Evolutionary conservation across 352 stramenopile genomes (phyloP).

Genomic region (Pythium phragmiticola): DNA sequence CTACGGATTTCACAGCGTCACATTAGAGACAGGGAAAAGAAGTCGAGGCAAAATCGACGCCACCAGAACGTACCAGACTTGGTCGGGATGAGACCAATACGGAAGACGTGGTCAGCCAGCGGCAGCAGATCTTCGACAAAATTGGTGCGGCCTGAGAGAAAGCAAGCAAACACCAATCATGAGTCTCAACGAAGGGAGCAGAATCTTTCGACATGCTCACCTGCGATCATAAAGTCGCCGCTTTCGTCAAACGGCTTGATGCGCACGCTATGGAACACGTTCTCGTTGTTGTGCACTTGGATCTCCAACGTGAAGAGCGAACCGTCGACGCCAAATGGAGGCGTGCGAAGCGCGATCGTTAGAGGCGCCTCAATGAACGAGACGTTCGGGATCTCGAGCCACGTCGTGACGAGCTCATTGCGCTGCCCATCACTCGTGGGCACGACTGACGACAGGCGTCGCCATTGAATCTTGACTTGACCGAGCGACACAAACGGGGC

Average conservation of each 20-base stretch:
- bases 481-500: slow-evolving; percentile 54
- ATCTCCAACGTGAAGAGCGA: slow-evolving; percentile 56
- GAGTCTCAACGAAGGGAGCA: background rate
- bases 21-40: background rate
- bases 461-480: slow-evolving; percentile 60
- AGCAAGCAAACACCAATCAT: background rate
- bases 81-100: slow-evolving; percentile 65
- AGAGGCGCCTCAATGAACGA: slow-evolving; percentile 70
- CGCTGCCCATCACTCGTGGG: slow-evolving; percentile 27
- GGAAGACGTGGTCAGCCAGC: slow-evolving; percentile 61
- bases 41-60: background rate
- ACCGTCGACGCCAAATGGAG: slow-evolving; percentile 72
- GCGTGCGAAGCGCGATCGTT: slow-evolving; percentile 61
- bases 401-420: slow-evolving; percentile 66
- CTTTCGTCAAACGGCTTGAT: slow-evolving; percentile 72
- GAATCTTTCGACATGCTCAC: slow-evolving; percentile 17
- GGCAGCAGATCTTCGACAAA: slow-evolving; percentile 72
- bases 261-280: slow-evolving; percentile 61
- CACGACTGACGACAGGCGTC: slow-evolving; percentile 54
- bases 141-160: slow-evolving; percentile 54
- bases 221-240: slow-evolving; percentile 75
- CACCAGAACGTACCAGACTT: slow-evolving; percentile 56
- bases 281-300: slow-evolving; percentile 71
- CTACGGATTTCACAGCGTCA: slow-evolving; percentile 21
- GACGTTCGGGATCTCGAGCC: slow-evolving; percentile 58